Conservation (phyloP, 345 rosid genomes). For the Populus davidiana region DNA sequence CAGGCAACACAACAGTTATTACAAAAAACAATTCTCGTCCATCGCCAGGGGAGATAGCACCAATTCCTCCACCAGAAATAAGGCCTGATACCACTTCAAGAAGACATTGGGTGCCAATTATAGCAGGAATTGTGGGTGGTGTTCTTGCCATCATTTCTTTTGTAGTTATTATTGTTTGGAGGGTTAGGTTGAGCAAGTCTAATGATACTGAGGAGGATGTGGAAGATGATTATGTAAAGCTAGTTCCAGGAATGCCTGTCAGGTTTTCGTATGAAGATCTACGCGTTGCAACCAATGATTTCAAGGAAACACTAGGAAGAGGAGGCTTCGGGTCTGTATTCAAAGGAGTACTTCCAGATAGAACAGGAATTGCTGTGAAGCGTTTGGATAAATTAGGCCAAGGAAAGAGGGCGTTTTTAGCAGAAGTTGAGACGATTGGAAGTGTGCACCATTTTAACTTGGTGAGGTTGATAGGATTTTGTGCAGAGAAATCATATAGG, state of each 20-base stretch:
- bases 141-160: not conserved
- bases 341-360: slow-evolving; percentile 59
- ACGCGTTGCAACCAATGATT: slow-evolving; percentile 45
- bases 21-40: no score
- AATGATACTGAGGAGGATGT: slow-evolving; percentile 1
- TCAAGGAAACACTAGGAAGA: slow-evolving; percentile 58
- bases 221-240: not conserved
- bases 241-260: slow-evolving; percentile 24
- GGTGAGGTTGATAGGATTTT: slow-evolving; percentile 7
- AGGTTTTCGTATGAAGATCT: slow-evolving; percentile 62
- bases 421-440: slow-evolving; percentile 68
- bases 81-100: slow-evolving; percentile 1
- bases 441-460: slow-evolving; percentile 65
- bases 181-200: not conserved
- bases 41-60: no score
- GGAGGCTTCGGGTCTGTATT: slow-evolving; percentile 82
- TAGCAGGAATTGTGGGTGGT: not conserved
- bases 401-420: slow-evolving; percentile 58
- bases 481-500: slow-evolving; percentile 8
- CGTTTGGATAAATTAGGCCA: slow-evolving; percentile 63
- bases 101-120: not conserved
- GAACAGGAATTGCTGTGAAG: slow-evolving; percentile 75
- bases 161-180: not conserved
- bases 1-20: not conserved
- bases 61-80: not conserved